Evolutionary conservation across 2,329 filamentous ascomycete genomes (phyloP).

Genomic region (Lanzia echinophila): DNA sequence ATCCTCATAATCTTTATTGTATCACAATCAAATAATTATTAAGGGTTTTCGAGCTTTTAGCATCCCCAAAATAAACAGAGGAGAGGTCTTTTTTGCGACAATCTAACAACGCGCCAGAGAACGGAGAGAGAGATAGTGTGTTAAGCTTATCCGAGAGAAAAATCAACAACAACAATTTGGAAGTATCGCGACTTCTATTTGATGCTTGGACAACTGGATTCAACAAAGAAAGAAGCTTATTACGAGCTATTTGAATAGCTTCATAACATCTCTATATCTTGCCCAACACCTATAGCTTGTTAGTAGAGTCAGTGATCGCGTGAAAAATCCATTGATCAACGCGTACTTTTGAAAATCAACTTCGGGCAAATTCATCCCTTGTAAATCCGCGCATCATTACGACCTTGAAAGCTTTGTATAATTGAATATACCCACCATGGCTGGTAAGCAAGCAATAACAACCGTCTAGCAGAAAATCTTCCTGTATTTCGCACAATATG

Average conservation of each 20-base stretch:
- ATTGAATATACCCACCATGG: conserved; percentile 36
- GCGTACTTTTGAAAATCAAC: conserved; percentile 25
- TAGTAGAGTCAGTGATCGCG: conserved; percentile 31
- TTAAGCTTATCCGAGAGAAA: too few relatives aligned
- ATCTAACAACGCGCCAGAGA: too few relatives aligned
- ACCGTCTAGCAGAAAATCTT: background rate
- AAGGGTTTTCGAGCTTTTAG: too few relatives aligned
- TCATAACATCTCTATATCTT: conserved; percentile 16
- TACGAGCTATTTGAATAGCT: conserved; percentile 18
- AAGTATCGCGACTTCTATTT: background rate
- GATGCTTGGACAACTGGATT: background rate
- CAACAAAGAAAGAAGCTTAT: background rate
- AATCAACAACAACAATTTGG: too few relatives aligned
- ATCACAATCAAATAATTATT: too few relatives aligned
- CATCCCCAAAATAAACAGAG: too few relatives aligned
- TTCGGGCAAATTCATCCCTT: conserved; percentile 19
- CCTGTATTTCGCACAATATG: background rate
- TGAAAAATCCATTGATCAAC: conserved; percentile 21
- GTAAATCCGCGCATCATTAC: conserved; percentile 20
- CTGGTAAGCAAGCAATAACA: conserved; percentile 47
- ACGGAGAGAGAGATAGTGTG: too few relatives aligned
- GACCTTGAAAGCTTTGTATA: conserved; percentile 22
- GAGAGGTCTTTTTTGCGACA: too few relatives aligned
- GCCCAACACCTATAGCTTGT: conserved; percentile 24
- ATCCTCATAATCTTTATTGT: too few relatives aligned